Conservation (phyloP, 192 early-diverging fungal species). For the Dissophora globulifera region DNA sequence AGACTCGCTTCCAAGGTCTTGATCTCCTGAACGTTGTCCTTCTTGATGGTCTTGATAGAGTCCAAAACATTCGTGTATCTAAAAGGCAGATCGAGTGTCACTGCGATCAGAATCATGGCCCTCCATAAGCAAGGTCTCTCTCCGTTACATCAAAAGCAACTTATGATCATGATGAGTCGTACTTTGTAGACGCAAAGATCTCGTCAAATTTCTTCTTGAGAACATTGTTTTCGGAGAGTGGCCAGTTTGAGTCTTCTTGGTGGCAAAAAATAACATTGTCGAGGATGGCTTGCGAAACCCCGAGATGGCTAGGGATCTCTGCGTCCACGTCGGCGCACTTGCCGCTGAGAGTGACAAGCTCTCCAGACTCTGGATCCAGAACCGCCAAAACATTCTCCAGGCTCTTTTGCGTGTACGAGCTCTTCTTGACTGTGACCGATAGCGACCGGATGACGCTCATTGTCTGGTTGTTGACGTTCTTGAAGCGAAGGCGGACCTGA, state of each 20-base stretch:
- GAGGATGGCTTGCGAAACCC: constrained; percentile 90
- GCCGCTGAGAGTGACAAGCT: constrained; percentile 77
- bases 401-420: constrained; percentile 70
- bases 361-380: constrained; percentile 63
- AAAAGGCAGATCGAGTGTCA: too few species aligned
- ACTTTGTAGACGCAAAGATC: constrained; percentile 93
- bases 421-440: constrained; percentile 75
- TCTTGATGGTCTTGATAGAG: constrained; percentile 79
- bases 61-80: constrained; percentile 93
- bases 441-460: constrained; percentile 85
- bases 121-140: too few species aligned
- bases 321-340: constrained; percentile 89
- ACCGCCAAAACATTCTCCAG: constrained; percentile 80
- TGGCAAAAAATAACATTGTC: constrained; percentile 99
- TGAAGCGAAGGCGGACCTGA: constrained; percentile 90
- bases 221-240: constrained; percentile 83
- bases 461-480: constrained; percentile 75
- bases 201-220: constrained; percentile 99
- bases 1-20: constrained; percentile 73
- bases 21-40: constrained; percentile 73
- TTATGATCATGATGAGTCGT: too few species aligned
- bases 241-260: constrained; percentile 99
- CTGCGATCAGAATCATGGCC: too few species aligned
- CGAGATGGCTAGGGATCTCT: constrained; percentile 85
- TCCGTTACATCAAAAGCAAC: too few species aligned